Conservation (phyloP, 1,284 basidiomycete species). For the Hymenochaete sp. region DNA sequence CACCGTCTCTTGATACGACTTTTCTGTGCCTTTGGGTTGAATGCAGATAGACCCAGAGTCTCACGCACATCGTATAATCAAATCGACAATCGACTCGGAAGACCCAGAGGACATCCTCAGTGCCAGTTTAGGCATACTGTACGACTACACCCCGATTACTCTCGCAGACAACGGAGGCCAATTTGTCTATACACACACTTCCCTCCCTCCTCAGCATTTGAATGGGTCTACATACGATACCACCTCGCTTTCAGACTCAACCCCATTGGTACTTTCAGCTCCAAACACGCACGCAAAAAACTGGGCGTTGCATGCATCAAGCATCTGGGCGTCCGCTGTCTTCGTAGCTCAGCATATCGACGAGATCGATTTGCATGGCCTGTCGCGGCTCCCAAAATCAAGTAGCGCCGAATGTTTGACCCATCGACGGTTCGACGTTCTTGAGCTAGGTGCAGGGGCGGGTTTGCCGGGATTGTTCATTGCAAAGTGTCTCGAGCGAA, state of each 20-base stretch:
- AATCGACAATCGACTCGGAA: too few species aligned
- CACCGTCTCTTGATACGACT: too few species aligned
- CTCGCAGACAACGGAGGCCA: constrained; percentile 44
- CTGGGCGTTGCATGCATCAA: constrained; percentile 66
- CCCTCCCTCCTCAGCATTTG: background rate
- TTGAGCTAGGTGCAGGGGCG: constrained; percentile 66
- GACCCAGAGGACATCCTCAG: constrained; percentile 60
- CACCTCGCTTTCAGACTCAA: constrained; percentile 4
- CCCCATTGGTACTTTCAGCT: constrained; percentile 35
- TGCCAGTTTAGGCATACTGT: constrained; percentile 50
- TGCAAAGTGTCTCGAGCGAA: constrained; percentile 37
- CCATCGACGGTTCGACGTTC: constrained; percentile 27
- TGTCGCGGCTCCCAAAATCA: too few species aligned
- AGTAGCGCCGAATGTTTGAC: too few species aligned
- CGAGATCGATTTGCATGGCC: constrained; percentile 27
- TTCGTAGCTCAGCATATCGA: constrained; percentile 56
- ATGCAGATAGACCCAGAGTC: too few species aligned
- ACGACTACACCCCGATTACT: constrained; percentile 51
- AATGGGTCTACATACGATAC: constrained; percentile 11
- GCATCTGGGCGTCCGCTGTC: constrained; percentile 60
- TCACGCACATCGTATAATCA: too few species aligned
- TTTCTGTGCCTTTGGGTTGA: too few species aligned
- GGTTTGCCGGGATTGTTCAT: constrained; percentile 63
- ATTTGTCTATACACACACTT: constrained; percentile 32
- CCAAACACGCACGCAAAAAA: constrained; percentile 60